A percentile compares a stretch with the other conserved stretches of the same genome.
Evolutionary conservation across 352 stramenopile species (phyloP).

Genomic region (Pythium aquatile): DNA sequence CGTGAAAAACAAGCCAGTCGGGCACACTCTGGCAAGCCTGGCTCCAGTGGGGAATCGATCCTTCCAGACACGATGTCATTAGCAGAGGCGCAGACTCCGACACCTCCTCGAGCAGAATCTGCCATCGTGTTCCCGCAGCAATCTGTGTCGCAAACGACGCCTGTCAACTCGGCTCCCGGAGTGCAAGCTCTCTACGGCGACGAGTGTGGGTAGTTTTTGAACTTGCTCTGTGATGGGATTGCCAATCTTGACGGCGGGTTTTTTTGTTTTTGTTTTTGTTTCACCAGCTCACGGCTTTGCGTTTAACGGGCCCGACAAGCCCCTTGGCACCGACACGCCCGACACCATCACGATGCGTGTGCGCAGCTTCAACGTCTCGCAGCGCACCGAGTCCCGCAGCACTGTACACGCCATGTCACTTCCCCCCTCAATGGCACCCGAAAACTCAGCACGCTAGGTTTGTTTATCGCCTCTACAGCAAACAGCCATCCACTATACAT

Average conservation of each 20-base stretch:
- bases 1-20: slow-evolving; percentile 38
- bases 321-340: background rate
- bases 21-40: slow-evolving; percentile 13
- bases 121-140: slow-evolving; percentile 21
- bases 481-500: background rate
- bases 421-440: background rate
- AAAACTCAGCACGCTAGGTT: background rate
- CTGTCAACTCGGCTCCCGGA: background rate
- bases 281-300: slow-evolving; percentile 32
- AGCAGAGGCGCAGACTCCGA: background rate
- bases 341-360: slow-evolving; percentile 39
- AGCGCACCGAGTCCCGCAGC: slow-evolving; percentile 10
- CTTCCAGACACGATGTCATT: background rate
- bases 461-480: no score
- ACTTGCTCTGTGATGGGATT: no score
- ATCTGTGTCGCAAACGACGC: background rate
- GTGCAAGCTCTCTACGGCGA: slow-evolving; percentile 2
- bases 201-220: background rate
- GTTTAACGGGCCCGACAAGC: slow-evolving; percentile 32
- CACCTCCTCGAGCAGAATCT: background rate
- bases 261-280: slow-evolving; percentile 3
- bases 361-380: slow-evolving; percentile 18
- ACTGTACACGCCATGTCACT: background rate
- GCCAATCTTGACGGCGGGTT: no score
- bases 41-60: slow-evolving; percentile 16